These are phyloP conservation scores for Hymenoscyphus repandus DNA, from an alignment of 2,329 filamentous ascomycete species.

Conservation along the genomic window DNA sequence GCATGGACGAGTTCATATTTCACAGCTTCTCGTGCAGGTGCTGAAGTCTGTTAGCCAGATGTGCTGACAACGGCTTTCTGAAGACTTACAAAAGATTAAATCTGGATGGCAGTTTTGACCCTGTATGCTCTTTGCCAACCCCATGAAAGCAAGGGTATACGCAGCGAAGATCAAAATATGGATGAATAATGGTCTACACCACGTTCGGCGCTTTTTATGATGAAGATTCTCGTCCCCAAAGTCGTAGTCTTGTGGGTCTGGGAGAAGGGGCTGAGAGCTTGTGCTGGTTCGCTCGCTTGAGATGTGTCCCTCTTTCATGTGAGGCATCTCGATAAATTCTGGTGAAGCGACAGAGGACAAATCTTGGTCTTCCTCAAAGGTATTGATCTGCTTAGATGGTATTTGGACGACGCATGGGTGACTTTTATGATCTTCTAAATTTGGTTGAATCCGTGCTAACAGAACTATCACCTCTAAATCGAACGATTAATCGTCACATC, in stretches of 20 bases:
- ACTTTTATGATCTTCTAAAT: neutral
- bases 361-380: neutral
- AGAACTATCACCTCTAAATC: too few relatives aligned
- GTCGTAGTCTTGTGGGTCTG: slow-evolving; percentile 1
- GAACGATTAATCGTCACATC: too few relatives aligned
- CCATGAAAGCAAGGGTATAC: neutral
- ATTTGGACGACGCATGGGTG: neutral
- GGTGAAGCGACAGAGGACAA: neutral
- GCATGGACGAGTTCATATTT: slow-evolving; percentile 7
- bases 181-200: slow-evolving; percentile 1
- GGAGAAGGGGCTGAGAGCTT: neutral
- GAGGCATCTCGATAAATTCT: neutral
- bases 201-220: neutral
- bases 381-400: neutral
- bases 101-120: slow-evolving; percentile 6
- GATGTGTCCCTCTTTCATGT: neutral
- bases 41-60: neutral
- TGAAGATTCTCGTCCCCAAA: neutral
- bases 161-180: slow-evolving; percentile 1
- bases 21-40: slow-evolving; percentile 3
- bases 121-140: neutral
- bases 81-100: slow-evolving; percentile 2
- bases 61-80: neutral
- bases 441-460: neutral
- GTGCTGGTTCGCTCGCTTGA: neutral